These are phyloP conservation scores for Penicillium occitanis DNA, from an alignment of 2,329 filamentous ascomycete species.

Conservation along the genomic window DNA sequence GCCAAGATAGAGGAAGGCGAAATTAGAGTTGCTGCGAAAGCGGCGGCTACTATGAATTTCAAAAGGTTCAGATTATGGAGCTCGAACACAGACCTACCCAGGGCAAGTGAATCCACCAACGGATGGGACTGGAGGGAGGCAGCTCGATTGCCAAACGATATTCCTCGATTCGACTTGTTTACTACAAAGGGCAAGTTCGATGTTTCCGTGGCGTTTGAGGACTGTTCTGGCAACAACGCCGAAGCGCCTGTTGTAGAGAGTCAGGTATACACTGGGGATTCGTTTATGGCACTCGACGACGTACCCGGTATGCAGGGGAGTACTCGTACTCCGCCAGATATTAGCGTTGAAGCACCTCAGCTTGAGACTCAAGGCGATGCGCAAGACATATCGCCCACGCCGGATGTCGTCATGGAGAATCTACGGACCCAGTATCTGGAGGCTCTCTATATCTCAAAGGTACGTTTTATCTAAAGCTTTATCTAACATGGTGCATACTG, in stretches of 20 bases:
- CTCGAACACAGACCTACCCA: neutral
- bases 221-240: neutral
- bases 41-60: constrained; percentile 18
- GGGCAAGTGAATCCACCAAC: neutral
- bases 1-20: constrained; percentile 39
- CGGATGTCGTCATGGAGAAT: constrained; percentile 38
- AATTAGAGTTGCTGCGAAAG: constrained; percentile 40
- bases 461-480: constrained; percentile 22
- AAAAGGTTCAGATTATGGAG: constrained; percentile 8
- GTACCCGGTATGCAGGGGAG: neutral
- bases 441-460: constrained; percentile 47
- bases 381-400: constrained; percentile 29
- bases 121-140: constrained; percentile 37
- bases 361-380: constrained; percentile 7
- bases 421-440: constrained; percentile 45
- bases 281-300: neutral
- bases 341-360: constrained; percentile 23
- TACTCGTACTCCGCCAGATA: constrained; percentile 24
- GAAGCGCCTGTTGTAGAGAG: neutral
- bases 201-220: constrained; percentile 35
- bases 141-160: constrained; percentile 36
- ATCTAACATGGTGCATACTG: constrained; percentile 15
- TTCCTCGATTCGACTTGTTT: constrained; percentile 25
- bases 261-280: constrained; percentile 5
- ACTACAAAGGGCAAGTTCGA: constrained; percentile 29